Base-by-base conservation (phyloP, 2,329 filamentous ascomycete species). In the Blumeriella jaapii region DNA sequence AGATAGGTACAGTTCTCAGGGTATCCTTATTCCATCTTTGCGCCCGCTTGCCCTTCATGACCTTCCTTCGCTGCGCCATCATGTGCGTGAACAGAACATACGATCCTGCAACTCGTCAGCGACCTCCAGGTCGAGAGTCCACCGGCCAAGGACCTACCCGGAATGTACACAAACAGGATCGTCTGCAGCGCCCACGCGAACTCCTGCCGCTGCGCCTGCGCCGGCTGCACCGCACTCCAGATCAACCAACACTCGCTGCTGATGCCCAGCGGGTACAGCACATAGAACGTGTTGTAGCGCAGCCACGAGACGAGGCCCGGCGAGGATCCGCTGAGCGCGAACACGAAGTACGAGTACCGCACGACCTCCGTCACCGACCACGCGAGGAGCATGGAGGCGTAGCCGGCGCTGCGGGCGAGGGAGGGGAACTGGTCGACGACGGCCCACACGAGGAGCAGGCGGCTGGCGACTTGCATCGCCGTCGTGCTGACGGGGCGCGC, bases 281-380 rank as follows among this genome's bases (percentile, higher is more conserved):
- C 63, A 52, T 84, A 85, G 62, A 98, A 98, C 6, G 83, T 86
- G 59, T 93, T 94, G 61, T 95, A 87, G 50, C 86, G 69, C 59
- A 93, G 64, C 82, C 85, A 93, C 23, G 74, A 75, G 55, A 94
- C 69, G 40, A 68, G 63, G 1, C 52, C 56, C 0, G 86, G 83
- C 18, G 81, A 72, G 40, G 61, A 55, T 17, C 72, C 68, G 44
- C 66, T 62, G 19, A 91, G 70, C 49, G 74, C 76, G 51, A 86
- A 68, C 22, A 82, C 81, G 57, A 96, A 96, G 68, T 83, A 98
- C 30, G 74, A 72, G 69, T 98, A 98, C 36, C 91, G 79, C 51
- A 95, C 80, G 34, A 94, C 82, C 63, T 98, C 91, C 41, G 91
- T 95, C 40, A 84, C 59, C 45, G 76, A 80, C 89, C 91, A 96